These are phyloP conservation scores for Tolypocladium amazonense DNA, from an alignment of 2,329 filamentous ascomycete genomes.

Conservation along the genomic window DNA sequence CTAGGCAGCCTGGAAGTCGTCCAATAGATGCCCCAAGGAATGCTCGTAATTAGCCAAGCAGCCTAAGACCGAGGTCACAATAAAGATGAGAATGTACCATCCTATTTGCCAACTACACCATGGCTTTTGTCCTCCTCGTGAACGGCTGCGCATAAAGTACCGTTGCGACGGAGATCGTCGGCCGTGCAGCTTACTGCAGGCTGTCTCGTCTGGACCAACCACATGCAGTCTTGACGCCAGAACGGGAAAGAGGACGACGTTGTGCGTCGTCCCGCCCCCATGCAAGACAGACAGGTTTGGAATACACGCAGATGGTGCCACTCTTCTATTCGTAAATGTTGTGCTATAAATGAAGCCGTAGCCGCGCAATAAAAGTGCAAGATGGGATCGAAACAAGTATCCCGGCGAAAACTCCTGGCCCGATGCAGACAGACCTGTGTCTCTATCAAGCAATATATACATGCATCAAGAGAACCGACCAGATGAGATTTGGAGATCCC, in stretches of 20 bases:
- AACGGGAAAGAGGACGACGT: background rate
- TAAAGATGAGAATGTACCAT: background rate
- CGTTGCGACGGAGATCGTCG: no score
- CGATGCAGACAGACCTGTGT: no score
- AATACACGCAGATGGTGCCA: background rate
- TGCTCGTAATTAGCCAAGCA: background rate
- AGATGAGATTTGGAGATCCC: background rate
- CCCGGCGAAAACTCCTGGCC: background rate
- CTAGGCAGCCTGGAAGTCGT: no score
- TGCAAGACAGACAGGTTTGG: no score
- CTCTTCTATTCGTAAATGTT: background rate
- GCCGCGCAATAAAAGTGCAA: background rate
- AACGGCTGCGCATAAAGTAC: background rate
- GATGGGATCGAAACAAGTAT: background rate
- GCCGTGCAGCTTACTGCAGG: background rate
- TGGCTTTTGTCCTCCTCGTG: background rate
- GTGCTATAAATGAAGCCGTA: background rate
- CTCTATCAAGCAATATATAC: background rate
- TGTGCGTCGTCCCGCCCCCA: background rate
- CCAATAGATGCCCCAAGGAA: background rate
- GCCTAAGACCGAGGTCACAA: no score
- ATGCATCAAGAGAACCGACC: background rate
- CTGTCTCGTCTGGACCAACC: background rate
- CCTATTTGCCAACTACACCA: background rate
- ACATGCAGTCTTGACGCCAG: background rate